Base-by-base conservation (phyloP, 352 stramenopile species). In the Lagenidium sp. region DNA sequence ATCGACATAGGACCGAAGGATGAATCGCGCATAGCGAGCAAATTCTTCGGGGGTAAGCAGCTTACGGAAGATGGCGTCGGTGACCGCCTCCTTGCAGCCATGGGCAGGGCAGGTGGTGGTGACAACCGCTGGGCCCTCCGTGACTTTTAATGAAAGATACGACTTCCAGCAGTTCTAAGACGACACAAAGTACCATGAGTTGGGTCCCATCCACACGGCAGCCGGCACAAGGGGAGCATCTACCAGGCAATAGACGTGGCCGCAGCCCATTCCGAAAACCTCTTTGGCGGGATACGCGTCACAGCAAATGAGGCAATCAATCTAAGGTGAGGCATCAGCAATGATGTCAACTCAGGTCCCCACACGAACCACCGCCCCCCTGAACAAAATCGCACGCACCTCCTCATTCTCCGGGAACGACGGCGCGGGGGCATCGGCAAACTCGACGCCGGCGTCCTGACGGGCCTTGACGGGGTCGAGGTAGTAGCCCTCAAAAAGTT, bases 1-100 rank as follows among this genome's bases (percentile, higher is more conserved):
- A 53, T 99, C 93, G n/a, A 99, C 95, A 71, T 98, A 99, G 41
- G 82, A 96, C 34, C 92, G 81, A 37, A 98, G 65, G 52, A 98
- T 75, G 53, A 90, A 99, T 18, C 65, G 79, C 44, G 85, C 65
- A 65, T 97, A 99, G 37, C 92, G 92, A 24, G 55, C 52, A 52
- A 96, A 88, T 11, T 96, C 74, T 13, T 84, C 63, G 0, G 50
- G 15, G 21, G 51, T 68, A 24, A 85, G 68, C 44, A 94, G 70
- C 39, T 83, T 63, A 43, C 82, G 61, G 44, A 88, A 86, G 15
- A 85, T 68, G 5, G 64, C 53, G 24, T 89, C 73, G 25, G 50
- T 78, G 30, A 92, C 74, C 43, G 81, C 63, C 66, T 98, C 93
- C 36, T 95, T 89, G 66, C 96, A 99, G 30, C 87, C 85, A 26